Evolutionary conservation across 768 basidiomycete species (phyloP).

Genomic region (Xerocomus spinulosus): DNA sequence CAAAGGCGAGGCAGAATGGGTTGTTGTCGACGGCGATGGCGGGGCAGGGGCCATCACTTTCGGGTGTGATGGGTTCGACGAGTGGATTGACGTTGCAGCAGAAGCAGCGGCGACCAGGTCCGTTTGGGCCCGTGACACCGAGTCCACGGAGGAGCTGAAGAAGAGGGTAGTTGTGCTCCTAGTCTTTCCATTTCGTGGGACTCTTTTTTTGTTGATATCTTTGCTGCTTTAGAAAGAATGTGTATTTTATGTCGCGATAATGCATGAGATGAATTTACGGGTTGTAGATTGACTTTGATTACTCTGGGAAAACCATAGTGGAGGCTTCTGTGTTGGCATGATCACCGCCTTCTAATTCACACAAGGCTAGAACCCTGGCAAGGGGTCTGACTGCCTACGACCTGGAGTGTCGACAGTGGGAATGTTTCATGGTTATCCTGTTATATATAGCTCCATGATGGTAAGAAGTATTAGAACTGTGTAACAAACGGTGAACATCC

Average conservation of each 20-base stretch:
- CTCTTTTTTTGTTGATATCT: not conserved
- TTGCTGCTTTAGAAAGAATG: not conserved
- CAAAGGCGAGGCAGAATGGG: conserved; percentile 52
- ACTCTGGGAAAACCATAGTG: not conserved
- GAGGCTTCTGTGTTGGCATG: too few relatives aligned
- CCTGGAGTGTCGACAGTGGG: not conserved
- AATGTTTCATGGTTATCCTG: conserved; percentile 2
- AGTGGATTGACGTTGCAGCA: conserved; percentile 28
- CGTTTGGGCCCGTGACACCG: conserved; percentile 31
- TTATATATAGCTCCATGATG: conserved; percentile 2
- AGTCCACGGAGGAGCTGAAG: conserved; percentile 28
- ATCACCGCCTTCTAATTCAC: not conserved
- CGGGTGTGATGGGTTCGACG: conserved; percentile 9
- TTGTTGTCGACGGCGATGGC: conserved; percentile 36
- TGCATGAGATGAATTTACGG: too few relatives aligned
- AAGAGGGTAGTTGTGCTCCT: too few relatives aligned
- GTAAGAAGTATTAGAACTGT: not conserved
- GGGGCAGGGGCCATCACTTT: conserved; percentile 33
- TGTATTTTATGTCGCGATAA: not conserved
- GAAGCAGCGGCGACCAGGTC: conserved; percentile 37
- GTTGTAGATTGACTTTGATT: not conserved
- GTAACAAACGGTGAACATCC: not conserved
- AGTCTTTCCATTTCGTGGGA: not conserved
- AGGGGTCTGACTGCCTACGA: not conserved
- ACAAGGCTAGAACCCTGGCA: not conserved